These are phyloP conservation scores for Apiotrichum gracile DNA, from an alignment of 1,284 basidiomycete genomes.

Conservation along the genomic window DNA sequence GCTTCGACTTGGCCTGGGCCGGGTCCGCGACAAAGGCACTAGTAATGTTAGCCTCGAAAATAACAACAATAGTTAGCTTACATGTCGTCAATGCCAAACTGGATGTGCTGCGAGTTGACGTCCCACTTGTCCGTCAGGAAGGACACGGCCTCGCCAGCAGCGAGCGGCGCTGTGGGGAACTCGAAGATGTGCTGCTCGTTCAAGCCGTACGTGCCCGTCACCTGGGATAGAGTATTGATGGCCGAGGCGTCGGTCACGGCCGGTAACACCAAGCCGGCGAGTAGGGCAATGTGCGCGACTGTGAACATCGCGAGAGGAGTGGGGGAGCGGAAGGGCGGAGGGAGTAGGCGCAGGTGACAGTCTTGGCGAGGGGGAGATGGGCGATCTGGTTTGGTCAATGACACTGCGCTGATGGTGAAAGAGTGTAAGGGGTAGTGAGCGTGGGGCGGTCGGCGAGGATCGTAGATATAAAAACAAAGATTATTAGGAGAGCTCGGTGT, in stretches of 20 bases:
- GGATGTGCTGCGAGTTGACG: constrained; percentile 25
- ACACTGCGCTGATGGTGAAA: too few relatives aligned
- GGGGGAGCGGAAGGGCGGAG: not conserved
- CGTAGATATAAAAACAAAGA: too few relatives aligned
- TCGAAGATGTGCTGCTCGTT: constrained; percentile 24
- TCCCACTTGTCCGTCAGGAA: constrained; percentile 32
- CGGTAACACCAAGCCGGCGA: constrained; percentile 8
- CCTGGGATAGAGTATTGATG: not conserved
- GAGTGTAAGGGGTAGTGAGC: too few relatives aligned
- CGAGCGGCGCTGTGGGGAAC: constrained; percentile 23
- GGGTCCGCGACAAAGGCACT: constrained; percentile 34
- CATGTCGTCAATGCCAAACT: constrained; percentile 31
- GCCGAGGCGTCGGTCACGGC: not conserved
- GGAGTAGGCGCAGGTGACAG: not conserved
- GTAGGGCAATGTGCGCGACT: not conserved
- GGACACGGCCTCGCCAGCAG: constrained; percentile 18
- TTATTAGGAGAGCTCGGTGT: too few relatives aligned
- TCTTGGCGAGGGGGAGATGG: too few relatives aligned
- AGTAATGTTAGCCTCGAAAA: not conserved
- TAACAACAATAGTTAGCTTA: constrained; percentile 11
- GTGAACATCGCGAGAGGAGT: not conserved
- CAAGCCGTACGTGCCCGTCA: constrained; percentile 16
- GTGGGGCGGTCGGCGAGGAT: too few relatives aligned
- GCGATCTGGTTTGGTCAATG: too few relatives aligned
- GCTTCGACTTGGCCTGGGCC: constrained; percentile 6